Base-by-base conservation (phyloP, 306 rosid genomes). In the Trichosanthes cucumerina region DNA sequence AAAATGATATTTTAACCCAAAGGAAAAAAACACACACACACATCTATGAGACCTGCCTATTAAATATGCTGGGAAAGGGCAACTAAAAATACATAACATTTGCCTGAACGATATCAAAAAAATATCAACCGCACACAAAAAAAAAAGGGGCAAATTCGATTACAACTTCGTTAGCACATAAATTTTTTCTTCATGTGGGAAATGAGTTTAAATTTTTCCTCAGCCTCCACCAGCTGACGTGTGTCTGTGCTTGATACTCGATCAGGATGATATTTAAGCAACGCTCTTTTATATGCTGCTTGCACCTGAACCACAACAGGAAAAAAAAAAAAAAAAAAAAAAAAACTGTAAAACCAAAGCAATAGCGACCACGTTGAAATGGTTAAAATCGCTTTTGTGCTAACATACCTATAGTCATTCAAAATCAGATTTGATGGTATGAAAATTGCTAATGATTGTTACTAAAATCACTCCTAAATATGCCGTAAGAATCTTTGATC, bases 121-220 rank as follows among this genome's bases (percentile, higher is more conserved):
- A 56, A n/a, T 50, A 15, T 15, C 10, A n/a, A 58, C 26, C n/a
- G n/a, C n/a, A 16, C 26, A 9, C 3, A 3, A 18, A 7, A 3
- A 64, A 18, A 36, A 53, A 6, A 24, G 36, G 3, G 15, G 36
- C 0, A 0, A 1, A 33, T 14, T 33, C 3, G 38, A 19, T 19
- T 18, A 8, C 70, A 12, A 28, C 33, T 28, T 28, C 33, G 33
- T 28, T 28, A 28, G 33, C 33, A 44, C 49, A 44, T 41, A 80
- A 86, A 82, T 82, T 78, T 90, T 44, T 89, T 93, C 89, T 91
- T 93, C 97, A 90, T 87, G 83, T 91, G 93, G 24, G 95, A 84
- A 81, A 93, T 84, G 36, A 93, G 93, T 87, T 93, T 93, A 83
- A 88, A 93, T 78, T 90, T 93, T 83, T 93, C 98, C 87, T 93